These are phyloP conservation scores for Zygosaccharomyces sapae DNA, from an alignment of 1,139 yeast species.

Conservation along the genomic window DNA sequence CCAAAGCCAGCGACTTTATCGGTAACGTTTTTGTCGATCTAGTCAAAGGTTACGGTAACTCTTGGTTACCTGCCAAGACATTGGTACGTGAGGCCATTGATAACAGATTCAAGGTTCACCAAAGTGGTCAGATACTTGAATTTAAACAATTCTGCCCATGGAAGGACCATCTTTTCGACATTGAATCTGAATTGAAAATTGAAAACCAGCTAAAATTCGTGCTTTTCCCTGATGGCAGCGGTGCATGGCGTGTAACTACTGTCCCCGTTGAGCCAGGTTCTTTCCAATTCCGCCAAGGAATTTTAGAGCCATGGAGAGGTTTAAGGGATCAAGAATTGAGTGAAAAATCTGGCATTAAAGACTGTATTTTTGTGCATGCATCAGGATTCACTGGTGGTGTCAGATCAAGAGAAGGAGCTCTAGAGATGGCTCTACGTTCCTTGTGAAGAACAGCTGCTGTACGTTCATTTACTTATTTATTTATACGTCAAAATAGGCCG, in stretches of 20 bases:
- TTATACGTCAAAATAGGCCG: not conserved
- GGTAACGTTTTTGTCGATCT: constrained; percentile 71
- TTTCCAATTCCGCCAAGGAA: constrained; percentile 78
- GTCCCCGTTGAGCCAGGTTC: constrained; percentile 72
- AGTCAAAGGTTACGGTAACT: constrained; percentile 68
- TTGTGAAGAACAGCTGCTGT: constrained; percentile 19
- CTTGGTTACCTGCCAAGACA: constrained; percentile 89
- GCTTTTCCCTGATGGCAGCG: constrained; percentile 67
- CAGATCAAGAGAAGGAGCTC: constrained; percentile 69
- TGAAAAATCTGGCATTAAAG: constrained; percentile 68
- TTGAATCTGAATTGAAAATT: constrained; percentile 58
- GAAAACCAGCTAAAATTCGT: constrained; percentile 68
- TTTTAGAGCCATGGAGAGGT: constrained; percentile 93
- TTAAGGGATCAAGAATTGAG: constrained; percentile 80
- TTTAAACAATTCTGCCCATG: constrained; percentile 80
- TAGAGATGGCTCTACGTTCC: constrained; percentile 64
- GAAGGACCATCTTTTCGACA: constrained; percentile 82
- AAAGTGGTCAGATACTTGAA: constrained; percentile 70
- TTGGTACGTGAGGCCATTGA: constrained; percentile 69
- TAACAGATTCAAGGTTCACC: constrained; percentile 49
- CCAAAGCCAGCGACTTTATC: constrained; percentile 72
- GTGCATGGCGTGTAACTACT: constrained; percentile 86
- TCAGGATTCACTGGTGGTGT: constrained; percentile 98
- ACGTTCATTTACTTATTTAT: not conserved
- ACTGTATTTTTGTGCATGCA: constrained; percentile 89